Evolutionary conservation across 345 rosid genomes (phyloP).

Genomic region (Aegle marmelos): DNA sequence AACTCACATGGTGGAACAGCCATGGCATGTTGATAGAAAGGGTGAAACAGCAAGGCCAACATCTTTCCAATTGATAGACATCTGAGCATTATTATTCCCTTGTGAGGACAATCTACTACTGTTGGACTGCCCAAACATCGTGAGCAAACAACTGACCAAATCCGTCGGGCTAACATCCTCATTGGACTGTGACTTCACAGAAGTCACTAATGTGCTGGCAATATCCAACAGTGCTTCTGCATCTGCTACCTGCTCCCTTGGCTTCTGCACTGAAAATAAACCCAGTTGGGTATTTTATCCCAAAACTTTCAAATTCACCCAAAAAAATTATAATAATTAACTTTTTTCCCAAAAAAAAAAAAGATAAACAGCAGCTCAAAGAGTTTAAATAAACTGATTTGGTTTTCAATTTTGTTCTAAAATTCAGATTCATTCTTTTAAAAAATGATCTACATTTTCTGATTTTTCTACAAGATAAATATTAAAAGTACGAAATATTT

Average conservation of each 20-base stretch:
- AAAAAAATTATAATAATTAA: not conserved
- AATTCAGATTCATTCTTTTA: too few relatives aligned
- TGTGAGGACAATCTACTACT: slow-evolving; percentile 26
- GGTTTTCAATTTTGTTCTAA: too few relatives aligned
- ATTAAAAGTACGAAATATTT: too few relatives aligned
- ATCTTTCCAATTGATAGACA: slow-evolving; percentile 64
- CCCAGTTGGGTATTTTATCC: not conserved
- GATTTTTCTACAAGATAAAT: too few relatives aligned
- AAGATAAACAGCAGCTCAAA: too few relatives aligned
- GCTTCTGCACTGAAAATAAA: slow-evolving; percentile 55
- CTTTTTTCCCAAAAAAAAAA: not conserved
- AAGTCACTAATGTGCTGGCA: slow-evolving; percentile 58
- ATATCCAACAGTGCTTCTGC: slow-evolving; percentile 85
- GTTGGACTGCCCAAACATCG: slow-evolving; percentile 45
- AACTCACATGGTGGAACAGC: slow-evolving; percentile 83
- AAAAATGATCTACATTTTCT: not conserved
- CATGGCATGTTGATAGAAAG: slow-evolving; percentile 41
- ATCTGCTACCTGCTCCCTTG: slow-evolving; percentile 91
- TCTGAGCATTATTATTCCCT: slow-evolving; percentile 31
- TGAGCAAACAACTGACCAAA: slow-evolving; percentile 48
- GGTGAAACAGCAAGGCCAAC: slow-evolving; percentile 64
- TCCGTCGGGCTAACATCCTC: slow-evolving; percentile 65
- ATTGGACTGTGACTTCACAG: slow-evolving; percentile 63
- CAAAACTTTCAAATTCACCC: not conserved
- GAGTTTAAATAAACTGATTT: too few relatives aligned